Conservation (phyloP, 2,329 filamentous ascomycete genomes). For the Clarireedia homoeocarpa region DNA sequence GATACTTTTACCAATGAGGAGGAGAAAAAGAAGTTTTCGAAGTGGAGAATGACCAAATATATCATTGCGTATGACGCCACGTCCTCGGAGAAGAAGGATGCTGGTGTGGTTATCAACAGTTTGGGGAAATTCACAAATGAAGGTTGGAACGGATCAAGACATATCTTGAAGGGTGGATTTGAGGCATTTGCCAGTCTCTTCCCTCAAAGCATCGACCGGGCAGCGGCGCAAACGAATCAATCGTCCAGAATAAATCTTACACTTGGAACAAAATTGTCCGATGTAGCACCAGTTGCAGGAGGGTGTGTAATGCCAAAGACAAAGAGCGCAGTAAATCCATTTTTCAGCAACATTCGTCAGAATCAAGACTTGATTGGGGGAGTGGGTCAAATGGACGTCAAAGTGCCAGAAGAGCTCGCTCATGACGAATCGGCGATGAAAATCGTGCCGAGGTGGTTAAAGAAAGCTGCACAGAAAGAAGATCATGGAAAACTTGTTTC, state of each 20-base stretch:
- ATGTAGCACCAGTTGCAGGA: constrained; percentile 73
- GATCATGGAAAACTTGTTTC: constrained; percentile 77
- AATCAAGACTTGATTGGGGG: constrained; percentile 93
- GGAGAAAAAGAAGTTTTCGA: constrained; percentile 64
- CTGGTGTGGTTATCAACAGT: constrained; percentile 72
- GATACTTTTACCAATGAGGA: constrained; percentile 72
- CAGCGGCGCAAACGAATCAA: constrained; percentile 31
- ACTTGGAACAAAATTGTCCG: constrained; percentile 38
- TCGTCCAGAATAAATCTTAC: constrained; percentile 40
- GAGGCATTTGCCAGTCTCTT: constrained; percentile 61
- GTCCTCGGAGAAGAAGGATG: constrained; percentile 73
- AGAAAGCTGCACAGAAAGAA: constrained; percentile 52
- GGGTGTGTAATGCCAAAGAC: constrained; percentile 74
- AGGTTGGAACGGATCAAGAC: constrained; percentile 66
- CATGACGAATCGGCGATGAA: constrained; percentile 34
- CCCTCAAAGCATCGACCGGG: constrained; percentile 54
- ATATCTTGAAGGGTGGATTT: constrained; percentile 78
- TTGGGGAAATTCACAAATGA: constrained; percentile 88
- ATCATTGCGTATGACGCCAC: constrained; percentile 83
- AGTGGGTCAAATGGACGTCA: constrained; percentile 71
- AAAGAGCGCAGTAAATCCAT: constrained; percentile 68
- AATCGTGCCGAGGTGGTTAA: constrained; percentile 67
- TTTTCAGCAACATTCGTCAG: constrained; percentile 93
- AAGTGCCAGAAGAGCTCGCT: constrained; percentile 43
- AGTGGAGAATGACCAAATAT: constrained; percentile 65